phyloP scores from a whole-genome alignment of 2,329 filamentous ascomycete species.

The Trichoderma arundinaceum region DNA sequence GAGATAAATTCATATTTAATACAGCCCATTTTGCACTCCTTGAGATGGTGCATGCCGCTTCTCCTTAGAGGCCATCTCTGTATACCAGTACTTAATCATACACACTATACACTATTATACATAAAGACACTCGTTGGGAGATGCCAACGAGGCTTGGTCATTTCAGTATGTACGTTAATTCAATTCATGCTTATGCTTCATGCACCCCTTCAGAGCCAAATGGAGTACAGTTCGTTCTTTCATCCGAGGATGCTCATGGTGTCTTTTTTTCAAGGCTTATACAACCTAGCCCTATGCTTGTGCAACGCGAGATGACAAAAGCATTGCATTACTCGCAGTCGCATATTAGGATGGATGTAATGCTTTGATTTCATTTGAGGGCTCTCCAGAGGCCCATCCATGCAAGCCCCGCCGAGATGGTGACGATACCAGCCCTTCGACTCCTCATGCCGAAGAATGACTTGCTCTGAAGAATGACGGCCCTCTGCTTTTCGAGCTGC shows the following conservation, averaged over 20 bases:
- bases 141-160: neutral
- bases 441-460: constrained; percentile 76
- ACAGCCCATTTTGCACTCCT: neutral
- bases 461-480: constrained; percentile 70
- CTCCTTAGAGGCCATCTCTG: neutral
- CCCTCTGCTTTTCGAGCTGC: constrained; percentile 70
- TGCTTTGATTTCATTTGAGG: constrained; percentile 54
- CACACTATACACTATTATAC: constrained; percentile 19
- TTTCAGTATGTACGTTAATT: neutral
- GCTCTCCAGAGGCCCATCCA: constrained; percentile 74
- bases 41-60: no score
- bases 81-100: neutral
- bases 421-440: constrained; percentile 68
- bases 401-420: constrained; percentile 69
- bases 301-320: neutral
- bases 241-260: neutral
- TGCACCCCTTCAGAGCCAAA: neutral
- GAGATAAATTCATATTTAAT: neutral
- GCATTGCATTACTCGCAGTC: neutral
- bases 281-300: neutral
- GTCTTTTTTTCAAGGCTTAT: neutral
- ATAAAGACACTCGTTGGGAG: neutral
- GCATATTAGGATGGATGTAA: neutral
- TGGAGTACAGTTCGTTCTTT: neutral
- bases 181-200: neutral